These are phyloP conservation scores for Epichloe sibirici DNA, from an alignment of 2,329 filamentous ascomycete species.

Conservation along the genomic window DNA sequence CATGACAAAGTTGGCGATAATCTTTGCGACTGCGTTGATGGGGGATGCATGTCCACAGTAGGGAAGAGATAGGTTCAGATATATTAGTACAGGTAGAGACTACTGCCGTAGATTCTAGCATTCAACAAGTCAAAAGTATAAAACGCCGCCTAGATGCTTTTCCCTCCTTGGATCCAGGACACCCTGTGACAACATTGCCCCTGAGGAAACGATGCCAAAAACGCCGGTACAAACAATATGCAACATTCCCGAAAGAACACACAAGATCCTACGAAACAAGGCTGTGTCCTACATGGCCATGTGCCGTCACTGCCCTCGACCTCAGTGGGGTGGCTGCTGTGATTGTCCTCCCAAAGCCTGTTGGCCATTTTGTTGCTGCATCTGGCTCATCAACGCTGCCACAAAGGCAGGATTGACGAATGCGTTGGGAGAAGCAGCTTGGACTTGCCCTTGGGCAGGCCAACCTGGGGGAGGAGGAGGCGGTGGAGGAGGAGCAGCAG, in stretches of 20 bases:
- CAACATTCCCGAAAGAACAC: not conserved
- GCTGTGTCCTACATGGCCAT: not conserved
- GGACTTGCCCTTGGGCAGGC: slow-evolving; percentile 11
- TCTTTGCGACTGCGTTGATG: no score
- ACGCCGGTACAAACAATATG: not conserved
- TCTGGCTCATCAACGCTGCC: slow-evolving; percentile 34
- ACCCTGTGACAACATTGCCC: no score
- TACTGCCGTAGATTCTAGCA: no score
- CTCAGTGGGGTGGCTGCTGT: slow-evolving; percentile 14
- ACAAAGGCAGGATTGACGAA: slow-evolving; percentile 49
- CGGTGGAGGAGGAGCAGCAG: slow-evolving; percentile 19
- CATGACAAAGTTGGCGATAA: no score
- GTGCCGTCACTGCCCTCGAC: slow-evolving; percentile 14
- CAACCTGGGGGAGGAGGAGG: slow-evolving; percentile 29
- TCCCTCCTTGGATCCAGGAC: not conserved
- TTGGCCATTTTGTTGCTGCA: slow-evolving; percentile 22
- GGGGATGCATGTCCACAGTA: no score
- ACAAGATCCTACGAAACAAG: not conserved
- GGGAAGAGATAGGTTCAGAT: no score
- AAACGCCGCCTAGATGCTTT: not conserved
- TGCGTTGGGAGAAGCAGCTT: slow-evolving; percentile 24
- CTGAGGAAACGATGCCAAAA: not conserved
- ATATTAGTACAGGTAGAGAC: no score
- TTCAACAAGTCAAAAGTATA: not conserved
- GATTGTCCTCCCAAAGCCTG: slow-evolving; percentile 17